These are phyloP conservation scores for Capsella rubella DNA, from an alignment of 441 rosid species.

Conservation along the genomic window DNA sequence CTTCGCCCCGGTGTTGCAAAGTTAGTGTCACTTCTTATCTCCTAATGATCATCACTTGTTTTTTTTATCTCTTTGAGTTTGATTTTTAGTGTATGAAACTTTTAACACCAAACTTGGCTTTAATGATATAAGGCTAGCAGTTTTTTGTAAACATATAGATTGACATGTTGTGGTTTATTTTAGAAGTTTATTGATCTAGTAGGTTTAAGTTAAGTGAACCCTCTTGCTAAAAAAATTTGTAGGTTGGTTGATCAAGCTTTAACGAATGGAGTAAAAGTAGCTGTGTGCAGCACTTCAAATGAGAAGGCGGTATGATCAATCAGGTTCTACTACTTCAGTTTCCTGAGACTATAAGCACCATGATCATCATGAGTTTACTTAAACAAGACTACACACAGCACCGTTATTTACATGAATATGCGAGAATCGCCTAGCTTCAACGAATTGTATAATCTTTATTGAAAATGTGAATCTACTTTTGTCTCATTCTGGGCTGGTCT, in stretches of 20 bases:
- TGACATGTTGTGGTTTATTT: neutral
- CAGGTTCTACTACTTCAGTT: slow-evolving; percentile 65
- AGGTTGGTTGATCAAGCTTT: slow-evolving; percentile 94
- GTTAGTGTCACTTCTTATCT: slow-evolving; percentile 48
- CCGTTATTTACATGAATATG: neutral
- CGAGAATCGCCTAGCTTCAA: neutral
- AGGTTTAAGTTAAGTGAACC: slow-evolving; percentile 25
- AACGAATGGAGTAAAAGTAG: slow-evolving; percentile 80
- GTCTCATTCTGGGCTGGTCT: slow-evolving; percentile 36
- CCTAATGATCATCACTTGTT: neutral
- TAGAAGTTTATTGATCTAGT: neutral
- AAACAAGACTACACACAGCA: slow-evolving; percentile 1
- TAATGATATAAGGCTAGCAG: neutral
- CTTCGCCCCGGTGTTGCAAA: slow-evolving; percentile 96
- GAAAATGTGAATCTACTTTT: slow-evolving; percentile 9
- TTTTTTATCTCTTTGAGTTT: neutral
- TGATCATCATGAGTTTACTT: neutral
- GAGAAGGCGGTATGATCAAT: slow-evolving; percentile 95
- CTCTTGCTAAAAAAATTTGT: slow-evolving; percentile 35
- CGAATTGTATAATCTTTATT: neutral
- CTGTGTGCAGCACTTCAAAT: slow-evolving; percentile 97
- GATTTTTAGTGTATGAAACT: neutral
- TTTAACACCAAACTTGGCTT: neutral
- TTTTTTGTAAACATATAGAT: neutral
- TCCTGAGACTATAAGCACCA: neutral